Evolutionary conservation across 257 asterid genomes (phyloP).

Genomic region (Gynochthodes officinalis): DNA sequence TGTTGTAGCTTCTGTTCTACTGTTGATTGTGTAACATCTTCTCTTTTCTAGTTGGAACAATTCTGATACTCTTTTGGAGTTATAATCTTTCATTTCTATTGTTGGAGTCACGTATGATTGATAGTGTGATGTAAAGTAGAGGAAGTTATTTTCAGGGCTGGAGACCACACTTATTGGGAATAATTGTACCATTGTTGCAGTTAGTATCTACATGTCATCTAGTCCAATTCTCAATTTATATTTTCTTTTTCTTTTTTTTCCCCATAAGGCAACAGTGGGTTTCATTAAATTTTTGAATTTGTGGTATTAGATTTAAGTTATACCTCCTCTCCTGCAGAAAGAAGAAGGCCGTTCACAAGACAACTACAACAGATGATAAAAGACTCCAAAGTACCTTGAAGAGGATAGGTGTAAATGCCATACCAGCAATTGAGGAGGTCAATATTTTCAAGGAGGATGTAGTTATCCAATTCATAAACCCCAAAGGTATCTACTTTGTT

Average conservation of each 20-base stretch:
- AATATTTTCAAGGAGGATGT: slow-evolving; percentile 79
- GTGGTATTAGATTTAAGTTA: neutral
- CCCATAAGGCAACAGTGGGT: neutral
- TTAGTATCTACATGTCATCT: neutral
- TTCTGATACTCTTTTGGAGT: neutral
- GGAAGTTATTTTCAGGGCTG: neutral
- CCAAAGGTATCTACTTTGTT: slow-evolving; percentile 43
- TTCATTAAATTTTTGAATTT: neutral
- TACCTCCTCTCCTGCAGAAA: slow-evolving; percentile 37
- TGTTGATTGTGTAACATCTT: neutral
- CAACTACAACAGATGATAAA: slow-evolving; percentile 72
- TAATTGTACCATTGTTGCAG: no score
- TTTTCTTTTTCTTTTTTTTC: no score
- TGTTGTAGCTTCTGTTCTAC: neutral
- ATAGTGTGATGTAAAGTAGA: neutral
- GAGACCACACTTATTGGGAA: no score
- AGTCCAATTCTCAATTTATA: neutral
- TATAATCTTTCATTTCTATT: no score
- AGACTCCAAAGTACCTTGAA: slow-evolving; percentile 76
- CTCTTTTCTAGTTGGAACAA: neutral
- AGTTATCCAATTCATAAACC: slow-evolving; percentile 60
- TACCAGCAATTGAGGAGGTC: slow-evolving; percentile 76
- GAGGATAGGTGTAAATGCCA: slow-evolving; percentile 75
- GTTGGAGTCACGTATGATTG: neutral
- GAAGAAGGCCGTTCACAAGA: slow-evolving; percentile 85